Percentiles rank a stretch among this genome's conserved stretches.
phyloP scores from a whole-genome alignment of 805 yeast species.

The Wickerhamomyces bisporus region DNA sequence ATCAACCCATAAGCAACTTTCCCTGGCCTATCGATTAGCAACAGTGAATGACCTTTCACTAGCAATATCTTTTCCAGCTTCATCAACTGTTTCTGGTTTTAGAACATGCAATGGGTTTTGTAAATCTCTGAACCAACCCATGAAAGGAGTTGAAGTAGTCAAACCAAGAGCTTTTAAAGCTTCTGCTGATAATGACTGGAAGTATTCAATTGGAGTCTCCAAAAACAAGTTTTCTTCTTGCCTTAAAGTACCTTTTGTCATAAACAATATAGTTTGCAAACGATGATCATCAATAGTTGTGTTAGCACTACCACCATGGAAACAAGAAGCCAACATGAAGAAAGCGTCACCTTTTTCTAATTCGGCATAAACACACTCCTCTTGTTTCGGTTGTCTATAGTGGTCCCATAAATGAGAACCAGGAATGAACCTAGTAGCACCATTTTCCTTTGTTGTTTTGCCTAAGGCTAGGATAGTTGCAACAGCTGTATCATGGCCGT shows the following conservation, averaged over 20 bases:
- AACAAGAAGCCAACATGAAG: conserved; percentile 27
- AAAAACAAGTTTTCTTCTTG: conserved; percentile 28
- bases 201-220: conserved; percentile 22
- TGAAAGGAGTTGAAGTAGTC: conserved; percentile 8
- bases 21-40: too few relatives aligned
- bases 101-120: conserved; percentile 5
- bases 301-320: conserved; percentile 29
- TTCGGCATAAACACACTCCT: conserved; percentile 22
- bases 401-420: conserved; percentile 32
- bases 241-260: conserved; percentile 24
- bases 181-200: conserved; percentile 7
- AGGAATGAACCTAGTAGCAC: conserved; percentile 28
- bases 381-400: conserved; percentile 19
- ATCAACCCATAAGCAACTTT: too few relatives aligned
- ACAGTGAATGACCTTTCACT: too few relatives aligned
- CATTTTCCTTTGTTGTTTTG: conserved; percentile 17
- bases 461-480: too few relatives aligned
- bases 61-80: too few relatives aligned
- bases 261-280: conserved; percentile 23
- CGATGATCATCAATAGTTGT: conserved; percentile 23
- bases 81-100: neutral
- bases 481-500: too few relatives aligned
- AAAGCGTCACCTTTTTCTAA: conserved; percentile 28
- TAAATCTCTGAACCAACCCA: conserved; percentile 4
- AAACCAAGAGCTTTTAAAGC: conserved; percentile 4